Evolutionary conservation across 208 protist genomes (phyloP).

Genomic region (Leishmania turanica): DNA sequence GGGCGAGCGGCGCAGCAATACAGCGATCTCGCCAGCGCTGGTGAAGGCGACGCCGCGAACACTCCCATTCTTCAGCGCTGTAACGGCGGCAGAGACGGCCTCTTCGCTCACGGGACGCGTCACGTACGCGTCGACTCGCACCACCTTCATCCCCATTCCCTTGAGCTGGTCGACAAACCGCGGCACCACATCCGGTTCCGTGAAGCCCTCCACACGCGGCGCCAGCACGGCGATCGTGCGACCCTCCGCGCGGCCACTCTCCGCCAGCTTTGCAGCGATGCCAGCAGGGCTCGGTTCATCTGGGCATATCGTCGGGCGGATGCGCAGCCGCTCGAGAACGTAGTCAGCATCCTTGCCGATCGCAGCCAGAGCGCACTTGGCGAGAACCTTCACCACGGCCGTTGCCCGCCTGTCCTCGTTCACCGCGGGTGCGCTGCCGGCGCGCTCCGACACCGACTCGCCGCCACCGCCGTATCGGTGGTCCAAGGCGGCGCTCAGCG

Average conservation of each 20-base stretch:
- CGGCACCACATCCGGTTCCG: slow-evolving; percentile 26
- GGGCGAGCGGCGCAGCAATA: slow-evolving; percentile 19
- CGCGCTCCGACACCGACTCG: neutral
- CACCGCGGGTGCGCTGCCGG: neutral
- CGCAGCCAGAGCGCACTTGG: slow-evolving; percentile 8
- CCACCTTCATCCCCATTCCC: slow-evolving; percentile 10
- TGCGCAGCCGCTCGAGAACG: slow-evolving; percentile 11
- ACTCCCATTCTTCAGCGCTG: neutral
- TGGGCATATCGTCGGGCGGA: slow-evolving; percentile 12
- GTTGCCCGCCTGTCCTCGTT: neutral
- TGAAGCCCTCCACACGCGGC: slow-evolving; percentile 17
- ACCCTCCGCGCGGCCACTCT: neutral
- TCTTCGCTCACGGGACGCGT: slow-evolving; percentile 21
- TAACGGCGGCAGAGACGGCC: slow-evolving; percentile 4
- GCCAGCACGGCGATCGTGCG: slow-evolving; percentile 24
- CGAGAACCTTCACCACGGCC: neutral
- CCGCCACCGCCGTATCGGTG: slow-evolving; percentile 4
- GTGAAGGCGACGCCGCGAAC: slow-evolving; percentile 19
- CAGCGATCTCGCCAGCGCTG: slow-evolving; percentile 18
- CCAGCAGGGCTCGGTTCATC: slow-evolving; percentile 20
- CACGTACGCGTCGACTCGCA: slow-evolving; percentile 24
- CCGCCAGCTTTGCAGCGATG: slow-evolving; percentile 15
- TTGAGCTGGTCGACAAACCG: slow-evolving; percentile 17
- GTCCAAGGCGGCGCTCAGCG: slow-evolving; percentile 1
- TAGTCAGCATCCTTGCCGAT: slow-evolving; percentile 29